Percentiles rank a stretch among this genome's conserved stretches.
These are phyloP conservation scores for Agapanthus africanus DNA, from an alignment of 106 monocot genomes.

Conservation along the genomic window DNA sequence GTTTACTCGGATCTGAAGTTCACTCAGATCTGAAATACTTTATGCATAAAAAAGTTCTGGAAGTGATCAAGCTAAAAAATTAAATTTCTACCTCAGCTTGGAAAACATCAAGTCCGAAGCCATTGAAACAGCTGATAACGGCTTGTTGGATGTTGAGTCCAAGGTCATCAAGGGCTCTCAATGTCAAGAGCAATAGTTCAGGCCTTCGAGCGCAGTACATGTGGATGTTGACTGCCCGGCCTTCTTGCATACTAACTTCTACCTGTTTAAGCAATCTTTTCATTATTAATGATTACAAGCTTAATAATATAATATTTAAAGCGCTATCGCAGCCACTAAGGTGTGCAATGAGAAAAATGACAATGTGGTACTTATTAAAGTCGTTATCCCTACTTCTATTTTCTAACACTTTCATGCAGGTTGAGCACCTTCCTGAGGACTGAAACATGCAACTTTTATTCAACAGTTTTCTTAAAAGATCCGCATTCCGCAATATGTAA, in stretches of 20 bases:
- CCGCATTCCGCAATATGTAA: no score
- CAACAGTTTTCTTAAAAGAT: no score
- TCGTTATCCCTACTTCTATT: no score
- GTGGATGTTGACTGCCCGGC: conserved; percentile 73
- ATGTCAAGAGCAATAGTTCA: conserved; percentile 59
- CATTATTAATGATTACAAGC: background rate
- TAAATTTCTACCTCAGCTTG: conserved; percentile 48
- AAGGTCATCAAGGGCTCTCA: conserved; percentile 74
- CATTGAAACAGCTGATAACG: conserved; percentile 85
- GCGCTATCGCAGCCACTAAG: background rate
- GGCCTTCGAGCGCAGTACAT: conserved; percentile 80
- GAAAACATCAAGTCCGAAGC: conserved; percentile 77
- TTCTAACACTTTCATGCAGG: no score
- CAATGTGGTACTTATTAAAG: no score
- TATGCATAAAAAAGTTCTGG: no score
- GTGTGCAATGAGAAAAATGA: background rate
- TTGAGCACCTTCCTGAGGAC: no score
- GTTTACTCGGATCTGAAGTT: no score
- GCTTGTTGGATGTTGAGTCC: conserved; percentile 85
- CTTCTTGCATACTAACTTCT: conserved; percentile 70
- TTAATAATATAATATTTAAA: background rate
- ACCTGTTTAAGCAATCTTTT: conserved; percentile 30
- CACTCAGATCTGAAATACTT: no score
- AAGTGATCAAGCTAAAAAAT: background rate
- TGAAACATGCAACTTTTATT: no score